These are phyloP conservation scores for Aaosphaeria arxii DNA, from an alignment of 2,329 filamentous ascomycete species.

Conservation along the genomic window DNA sequence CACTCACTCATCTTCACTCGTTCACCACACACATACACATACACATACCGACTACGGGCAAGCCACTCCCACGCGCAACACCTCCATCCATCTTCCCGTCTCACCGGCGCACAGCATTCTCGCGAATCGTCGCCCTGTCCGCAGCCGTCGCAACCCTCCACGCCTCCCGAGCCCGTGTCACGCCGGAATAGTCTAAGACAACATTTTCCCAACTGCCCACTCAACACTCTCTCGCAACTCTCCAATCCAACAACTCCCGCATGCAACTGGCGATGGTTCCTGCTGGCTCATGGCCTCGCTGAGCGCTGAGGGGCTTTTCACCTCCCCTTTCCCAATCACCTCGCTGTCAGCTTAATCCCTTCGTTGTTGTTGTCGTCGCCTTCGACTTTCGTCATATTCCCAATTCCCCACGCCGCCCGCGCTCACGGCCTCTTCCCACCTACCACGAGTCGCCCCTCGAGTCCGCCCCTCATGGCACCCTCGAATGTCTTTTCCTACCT, in stretches of 20 bases:
- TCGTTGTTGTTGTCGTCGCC: too few relatives aligned
- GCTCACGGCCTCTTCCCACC: not conserved
- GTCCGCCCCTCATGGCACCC: slow-evolving; percentile 30
- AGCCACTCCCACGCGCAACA: too few relatives aligned
- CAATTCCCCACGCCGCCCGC: not conserved
- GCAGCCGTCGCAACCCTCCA: not conserved
- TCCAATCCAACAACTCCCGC: not conserved
- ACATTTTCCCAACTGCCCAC: not conserved
- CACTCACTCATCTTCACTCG: too few relatives aligned
- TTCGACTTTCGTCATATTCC: not conserved
- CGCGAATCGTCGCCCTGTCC: not conserved
- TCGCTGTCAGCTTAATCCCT: not conserved
- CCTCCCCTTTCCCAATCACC: not conserved
- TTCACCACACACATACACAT: too few relatives aligned
- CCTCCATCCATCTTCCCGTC: not conserved
- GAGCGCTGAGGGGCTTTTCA: slow-evolving; percentile 21
- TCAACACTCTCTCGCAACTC: not conserved
- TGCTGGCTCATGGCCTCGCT: slow-evolving; percentile 29
- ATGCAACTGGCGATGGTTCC: slow-evolving; percentile 20
- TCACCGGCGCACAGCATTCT: not conserved
- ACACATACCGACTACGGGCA: too few relatives aligned
- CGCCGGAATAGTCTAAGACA: slow-evolving; percentile 11
- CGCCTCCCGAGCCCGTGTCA: slow-evolving; percentile 17
- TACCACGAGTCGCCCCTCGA: not conserved
- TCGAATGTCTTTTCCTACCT: slow-evolving; percentile 41